Evolutionary conservation across 495 filamentous ascomycete species (phyloP).

Genomic region (Aspergillus incahuasiensis): DNA sequence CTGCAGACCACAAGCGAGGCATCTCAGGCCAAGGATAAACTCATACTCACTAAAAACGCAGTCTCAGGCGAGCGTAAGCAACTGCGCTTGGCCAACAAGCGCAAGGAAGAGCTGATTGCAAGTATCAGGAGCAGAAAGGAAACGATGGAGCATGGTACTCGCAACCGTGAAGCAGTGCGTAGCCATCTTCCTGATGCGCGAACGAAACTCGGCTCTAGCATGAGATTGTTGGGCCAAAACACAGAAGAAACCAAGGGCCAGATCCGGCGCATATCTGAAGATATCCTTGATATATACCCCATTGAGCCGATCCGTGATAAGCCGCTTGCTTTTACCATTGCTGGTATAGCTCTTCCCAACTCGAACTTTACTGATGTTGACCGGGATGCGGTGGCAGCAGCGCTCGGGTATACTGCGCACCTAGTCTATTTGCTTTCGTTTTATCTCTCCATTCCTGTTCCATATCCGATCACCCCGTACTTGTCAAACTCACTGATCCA

Average conservation of each 20-base stretch:
- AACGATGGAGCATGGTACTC: conserved; percentile 60
- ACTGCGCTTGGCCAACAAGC: conserved; percentile 55
- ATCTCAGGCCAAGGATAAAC: conserved; percentile 60
- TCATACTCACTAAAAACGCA: conserved; percentile 53
- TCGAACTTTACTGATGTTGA: conserved; percentile 61
- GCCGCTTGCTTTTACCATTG: conserved; percentile 73
- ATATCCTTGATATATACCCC: conserved; percentile 70
- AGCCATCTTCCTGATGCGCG: conserved; percentile 47
- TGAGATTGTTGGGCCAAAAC: conserved; percentile 49
- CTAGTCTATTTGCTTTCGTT: conserved; percentile 71
- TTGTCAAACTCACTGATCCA: conserved; percentile 72
- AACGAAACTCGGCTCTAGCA: conserved; percentile 53
- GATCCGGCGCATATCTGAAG: conserved; percentile 78
- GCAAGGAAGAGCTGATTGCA: conserved; percentile 57
- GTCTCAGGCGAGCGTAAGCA: conserved; percentile 59
- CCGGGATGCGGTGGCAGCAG: conserved; percentile 70
- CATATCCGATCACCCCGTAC: conserved; percentile 70
- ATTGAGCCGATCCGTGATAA: conserved; percentile 62
- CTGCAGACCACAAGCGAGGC: conserved; percentile 45
- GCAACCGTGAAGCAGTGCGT: conserved; percentile 50
- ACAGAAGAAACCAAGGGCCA: conserved; percentile 68
- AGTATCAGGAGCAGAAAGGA: conserved; percentile 61
- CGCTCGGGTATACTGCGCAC: conserved; percentile 76
- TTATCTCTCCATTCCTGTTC: conserved; percentile 73
- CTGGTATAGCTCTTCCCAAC: conserved; percentile 70